Evolutionary conservation across 495 filamentous ascomycete genomes (phyloP), one percentile per base, ranked within the genome.

Genomic region (Tuber indicum): DNA sequence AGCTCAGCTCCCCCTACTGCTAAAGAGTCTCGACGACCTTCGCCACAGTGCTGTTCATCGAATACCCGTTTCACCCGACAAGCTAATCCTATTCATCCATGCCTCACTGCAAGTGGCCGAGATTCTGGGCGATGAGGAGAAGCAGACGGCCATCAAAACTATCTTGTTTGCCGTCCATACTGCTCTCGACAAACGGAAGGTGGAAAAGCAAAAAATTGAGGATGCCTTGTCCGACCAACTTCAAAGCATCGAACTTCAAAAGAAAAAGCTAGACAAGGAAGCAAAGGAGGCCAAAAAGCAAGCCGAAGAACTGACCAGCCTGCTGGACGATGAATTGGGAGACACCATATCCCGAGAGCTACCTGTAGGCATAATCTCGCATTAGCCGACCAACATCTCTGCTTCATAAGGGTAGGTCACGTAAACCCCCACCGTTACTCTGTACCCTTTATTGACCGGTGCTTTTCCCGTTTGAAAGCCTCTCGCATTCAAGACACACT

Each of bases 21-120:
- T 79, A 17, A 78, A 79, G 32, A 72, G n/a, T 6, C 36, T 79
- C 19, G 77, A 74, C 14, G 77, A 79, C 8, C 47, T 79, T 47
- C 39, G 46, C 23, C 58, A 79, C 39, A 72, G 72, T 19, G 72
- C 75, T 72, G 47, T 78, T 21, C 66, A 78, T 62, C 75, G 75
- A 17, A n/a, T 66, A 19, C 76, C 75, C 0, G 46, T 79, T 45
- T 58, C 4, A 36, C 72, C 62, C 21, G 42, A 36, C n/a, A 76
- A 52, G 26, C 66, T 78, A n/a, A 32, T 78, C 23, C 70, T 72
- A 14, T 72, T 78, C 43, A 76, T 76, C 16, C 42, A 42, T 3
- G 47, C 26, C 17, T 12, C 74, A 3, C 23, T n/a, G 47, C 49
- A 32, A 19, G 70, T 42, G 14, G 70, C 70, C 43, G 49, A 46